Evolutionary conservation across 345 rosid species (phyloP), one percentile per base, ranked within the genome.

Genomic region (Linum lewisii): DNA sequence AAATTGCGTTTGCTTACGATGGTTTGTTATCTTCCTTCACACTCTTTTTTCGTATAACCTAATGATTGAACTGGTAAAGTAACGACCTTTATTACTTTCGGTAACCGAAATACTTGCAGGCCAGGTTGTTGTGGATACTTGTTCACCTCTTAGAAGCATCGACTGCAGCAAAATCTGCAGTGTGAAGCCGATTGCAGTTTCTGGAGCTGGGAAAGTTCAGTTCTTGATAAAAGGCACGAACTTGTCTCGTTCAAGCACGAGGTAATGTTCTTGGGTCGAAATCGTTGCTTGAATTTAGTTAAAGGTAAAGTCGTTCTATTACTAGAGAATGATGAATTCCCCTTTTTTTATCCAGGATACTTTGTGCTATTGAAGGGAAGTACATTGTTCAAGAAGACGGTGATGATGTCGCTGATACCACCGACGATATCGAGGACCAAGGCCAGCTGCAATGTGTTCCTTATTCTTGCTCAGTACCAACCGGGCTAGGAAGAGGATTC

Each of bases 291-390:
- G n/a, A n/a, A n/a, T n/a, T n/a, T n/a, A n/a, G n/a, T 42, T 42
- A 11, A 42, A 11, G 15, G 9, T 0, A 0, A 42, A 42, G 47
- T 42, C 47, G 18, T 42, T 42, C n/a, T 1, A 9, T 57, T 21
- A 14, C 44, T 29, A 24, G 24, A 29, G 9, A 64, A 24, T 42
- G 45, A 36, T 69, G 18, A 37, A 32, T 16, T 49, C 16, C 36
- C 18, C 26, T 57, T 29, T 13, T 51, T 61, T 42, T 25, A 24
- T 51, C 19, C 78, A 94, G 99, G 74, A 75, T 94, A 72, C 84
- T 87, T 18, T 90, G 97, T 77, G 90, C 96, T 13, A 82, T 94
- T 13, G 97, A 84, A 77, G 97, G 97, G 66, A 81, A 81, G 42
- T 94, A 87, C 70, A 71, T 90, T 75, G 65, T 72, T 72, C 88